Evolutionary conservation across 192 early-diverging fungal species (phyloP).

Genomic region (Gryganskiella cystojenkinii): DNA sequence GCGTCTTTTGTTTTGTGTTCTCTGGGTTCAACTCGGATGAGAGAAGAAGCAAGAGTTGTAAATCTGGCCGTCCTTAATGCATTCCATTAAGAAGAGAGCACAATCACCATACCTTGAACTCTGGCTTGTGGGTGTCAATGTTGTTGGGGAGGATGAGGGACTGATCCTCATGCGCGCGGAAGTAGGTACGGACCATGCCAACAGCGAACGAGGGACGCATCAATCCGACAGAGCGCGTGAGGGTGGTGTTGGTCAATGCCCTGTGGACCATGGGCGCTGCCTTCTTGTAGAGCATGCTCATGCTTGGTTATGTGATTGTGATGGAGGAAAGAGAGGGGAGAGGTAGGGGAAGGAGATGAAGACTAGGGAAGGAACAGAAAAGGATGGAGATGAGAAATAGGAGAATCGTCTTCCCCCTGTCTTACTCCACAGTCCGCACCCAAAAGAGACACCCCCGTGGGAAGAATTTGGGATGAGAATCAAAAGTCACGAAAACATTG

Average conservation of each 20-base stretch:
- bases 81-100: no score
- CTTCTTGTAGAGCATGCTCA: slow-evolving; percentile 49
- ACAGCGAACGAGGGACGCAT: slow-evolving; percentile 49
- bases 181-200: slow-evolving; percentile 43
- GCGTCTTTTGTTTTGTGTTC: no score
- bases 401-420: neutral
- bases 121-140: slow-evolving; percentile 71
- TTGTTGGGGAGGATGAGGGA: slow-evolving; percentile 74
- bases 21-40: no score
- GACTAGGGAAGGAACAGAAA: neutral
- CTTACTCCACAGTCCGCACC: neutral
- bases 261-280: slow-evolving; percentile 41
- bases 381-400: neutral
- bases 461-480: slow-evolving; percentile 2
- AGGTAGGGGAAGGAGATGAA: slow-evolving; percentile 5
- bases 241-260: slow-evolving; percentile 20
- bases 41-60: no score
- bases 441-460: slow-evolving; percentile 1
- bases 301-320: slow-evolving; percentile 13
- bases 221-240: slow-evolving; percentile 28
- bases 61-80: no score
- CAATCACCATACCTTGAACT: slow-evolving; percentile 85
- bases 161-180: slow-evolving; percentile 59
- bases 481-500: neutral
- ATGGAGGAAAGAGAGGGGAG: neutral